phyloP scores from a whole-genome alignment of 331 rosid genomes.

The Acacia pycnantha region DNA sequence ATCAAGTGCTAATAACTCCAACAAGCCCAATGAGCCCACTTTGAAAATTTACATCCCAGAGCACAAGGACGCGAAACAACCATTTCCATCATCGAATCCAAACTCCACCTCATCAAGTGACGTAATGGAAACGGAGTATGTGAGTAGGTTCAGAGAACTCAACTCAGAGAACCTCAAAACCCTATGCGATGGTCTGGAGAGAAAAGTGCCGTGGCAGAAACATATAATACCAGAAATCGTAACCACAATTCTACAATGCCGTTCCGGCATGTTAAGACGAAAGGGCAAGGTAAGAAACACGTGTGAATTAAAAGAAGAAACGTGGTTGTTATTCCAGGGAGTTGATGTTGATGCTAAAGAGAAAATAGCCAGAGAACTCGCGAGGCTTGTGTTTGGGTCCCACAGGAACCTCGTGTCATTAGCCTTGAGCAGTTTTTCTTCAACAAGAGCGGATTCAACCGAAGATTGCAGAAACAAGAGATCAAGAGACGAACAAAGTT shows the following conservation, averaged over 20 bases:
- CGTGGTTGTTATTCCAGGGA: conserved; percentile 94
- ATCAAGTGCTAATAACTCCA: conserved; percentile 20
- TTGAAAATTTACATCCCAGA: conserved; percentile 58
- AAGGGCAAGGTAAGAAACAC: conserved; percentile 44
- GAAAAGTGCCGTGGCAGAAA: conserved; percentile 78
- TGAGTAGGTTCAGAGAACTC: conserved; percentile 60
- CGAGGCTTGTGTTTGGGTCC: conserved; percentile 72
- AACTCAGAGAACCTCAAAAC: conserved; percentile 63
- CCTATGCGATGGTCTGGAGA: conserved; percentile 69
- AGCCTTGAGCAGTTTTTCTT: conserved; percentile 65
- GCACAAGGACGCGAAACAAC: conserved; percentile 36
- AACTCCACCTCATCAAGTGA: conserved; percentile 70
- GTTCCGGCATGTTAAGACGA: conserved; percentile 70
- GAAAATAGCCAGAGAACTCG: conserved; percentile 76
- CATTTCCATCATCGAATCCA: conserved; percentile 49
- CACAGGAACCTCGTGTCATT: conserved; percentile 51
- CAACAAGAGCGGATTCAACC: conserved; percentile 77
- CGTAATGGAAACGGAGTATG: conserved; percentile 66
- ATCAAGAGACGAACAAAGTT: conserved; percentile 74
- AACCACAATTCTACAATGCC: conserved; percentile 69
- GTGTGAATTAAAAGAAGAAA: conserved; percentile 62
- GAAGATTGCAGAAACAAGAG: conserved; percentile 80
- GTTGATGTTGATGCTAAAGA: conserved; percentile 65
- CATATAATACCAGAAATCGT: conserved; percentile 68
- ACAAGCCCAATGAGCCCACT: conserved; percentile 40